Base-by-base conservation (phyloP, 257 asterid species). In the Buddleja alternifolia region DNA sequence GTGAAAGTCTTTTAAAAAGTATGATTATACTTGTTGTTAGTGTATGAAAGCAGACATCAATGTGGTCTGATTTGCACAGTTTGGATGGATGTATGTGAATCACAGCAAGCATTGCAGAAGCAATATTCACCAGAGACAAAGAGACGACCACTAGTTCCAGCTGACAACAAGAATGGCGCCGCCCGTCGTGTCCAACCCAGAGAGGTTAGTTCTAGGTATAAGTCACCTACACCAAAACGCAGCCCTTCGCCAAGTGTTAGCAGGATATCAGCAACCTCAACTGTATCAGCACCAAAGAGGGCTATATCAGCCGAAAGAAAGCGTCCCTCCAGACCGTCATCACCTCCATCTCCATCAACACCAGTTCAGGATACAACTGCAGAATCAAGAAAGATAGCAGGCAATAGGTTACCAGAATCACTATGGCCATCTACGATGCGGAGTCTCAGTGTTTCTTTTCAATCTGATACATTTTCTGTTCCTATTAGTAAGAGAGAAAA, bases 401-500 rank as follows among this genome's bases (percentile, higher is more conserved):
- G 87, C 12, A 86, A 66, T 75, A 83, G 81, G 63, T 66, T 87
- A 73, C 87, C 92, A 1, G 95, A 90, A 71, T 81, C 86, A 48
- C 73, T 88, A 66, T 84, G 96, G 95, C 94, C 96, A 3, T 81
- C 95, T 66, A 90, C 85, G 48, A 92, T 88, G 95, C 82, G 96
- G 77, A 84, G 90, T 73, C 85, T 86, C 12, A 84, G 78, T 65
- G 97, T 86, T 52, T 86, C 97, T 50, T 88, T 90, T 59, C 97
- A 90, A 56, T 81, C 92, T 17, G 96, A 84, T 77, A 42, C 84
- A 0, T 66, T 77, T 54, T 79, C 92, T 55, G 68, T 84, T 62
- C 91, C 98, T 15, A 51, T 75, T 36, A 75, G 79, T 67, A 92
- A 81, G 87, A 84, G 66, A 71, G 94, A 89, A 36, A 89, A 88